phyloP scores from a whole-genome alignment of 176 grass and related monocot species.

The Tuctoria greenei region DNA sequence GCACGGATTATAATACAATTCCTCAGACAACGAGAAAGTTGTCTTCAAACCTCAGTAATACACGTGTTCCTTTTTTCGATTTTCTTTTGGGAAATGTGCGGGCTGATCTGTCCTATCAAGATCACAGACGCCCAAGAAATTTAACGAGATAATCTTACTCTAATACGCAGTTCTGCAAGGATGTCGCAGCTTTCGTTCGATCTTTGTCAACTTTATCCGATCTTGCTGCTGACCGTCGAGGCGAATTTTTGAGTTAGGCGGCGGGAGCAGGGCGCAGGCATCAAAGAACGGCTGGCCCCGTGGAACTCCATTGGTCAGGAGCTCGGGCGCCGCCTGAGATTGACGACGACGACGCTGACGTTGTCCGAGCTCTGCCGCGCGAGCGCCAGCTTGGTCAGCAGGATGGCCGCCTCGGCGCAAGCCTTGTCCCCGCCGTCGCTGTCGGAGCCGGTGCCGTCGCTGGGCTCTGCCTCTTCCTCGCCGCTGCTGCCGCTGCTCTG shows the following conservation, averaged over 20 bases:
- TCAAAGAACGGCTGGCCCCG: not conserved
- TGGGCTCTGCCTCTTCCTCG: constrained; percentile 21
- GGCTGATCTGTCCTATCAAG: constrained; percentile 6
- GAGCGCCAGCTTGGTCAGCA: constrained; percentile 89
- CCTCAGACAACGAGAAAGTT: constrained; percentile 35
- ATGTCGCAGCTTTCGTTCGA: not conserved
- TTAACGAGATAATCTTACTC: constrained; percentile 15
- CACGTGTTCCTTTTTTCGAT: not conserved
- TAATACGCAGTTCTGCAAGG: constrained; percentile 6
- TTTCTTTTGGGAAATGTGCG: not conserved
- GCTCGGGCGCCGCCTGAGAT: constrained; percentile 49
- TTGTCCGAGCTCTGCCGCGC: constrained; percentile 74
- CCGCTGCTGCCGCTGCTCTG: constrained; percentile 47
- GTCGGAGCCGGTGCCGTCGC: constrained; percentile 25
- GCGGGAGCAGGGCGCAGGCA: not conserved
- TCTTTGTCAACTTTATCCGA: constrained; percentile 1
- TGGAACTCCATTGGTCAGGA: constrained; percentile 23
- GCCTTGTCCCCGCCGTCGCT: constrained; percentile 49
- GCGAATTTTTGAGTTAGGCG: not conserved
- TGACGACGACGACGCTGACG: constrained; percentile 72
- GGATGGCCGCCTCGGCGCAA: constrained; percentile 58
- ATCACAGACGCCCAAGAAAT: constrained; percentile 7
- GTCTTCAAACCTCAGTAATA: constrained; percentile 34
- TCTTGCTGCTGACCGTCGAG: not conserved
- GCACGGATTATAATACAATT: constrained; percentile 37